Base-by-base conservation (phyloP, 2,329 filamentous ascomycete species). In the Botrytis elliptica region DNA sequence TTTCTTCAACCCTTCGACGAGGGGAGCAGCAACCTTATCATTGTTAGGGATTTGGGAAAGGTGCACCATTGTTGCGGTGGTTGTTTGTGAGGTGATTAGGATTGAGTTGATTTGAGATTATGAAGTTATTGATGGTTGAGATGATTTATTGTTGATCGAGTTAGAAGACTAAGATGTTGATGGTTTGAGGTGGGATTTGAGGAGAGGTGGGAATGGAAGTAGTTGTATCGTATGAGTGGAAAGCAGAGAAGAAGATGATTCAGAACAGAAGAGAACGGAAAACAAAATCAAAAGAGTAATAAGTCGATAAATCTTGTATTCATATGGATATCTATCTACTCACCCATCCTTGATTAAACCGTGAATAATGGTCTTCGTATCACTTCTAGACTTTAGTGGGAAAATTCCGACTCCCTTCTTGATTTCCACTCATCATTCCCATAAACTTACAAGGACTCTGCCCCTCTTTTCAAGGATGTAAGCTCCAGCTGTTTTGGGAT, bases 61-160 rank as follows among this genome's bases (percentile, higher is more conserved):
- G 76, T 87, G 85, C 73, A 87, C 85, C 85, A 87, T 87, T 70
- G 59, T 83, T 69, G 74, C 77, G 75, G 67, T 63, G 40, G 60
- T 62, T 33, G 52, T 70, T n/a, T n/a, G 9, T 40, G 9, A 40
- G 7, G 14, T 12, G 12, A 60, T 14, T 25, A 4, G 22, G 57
- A 22, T 38, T 38, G 9, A 38, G 49, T n/a, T 38, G 55, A 36
- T 36, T 4, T 9, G 55, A 33, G 55, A 33, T 36, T 12, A 12
- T 0, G 22, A 38, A 25, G 22, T 36, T 49, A 3, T 33, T 9
- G 42, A 66, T 7, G 12, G 4, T 10, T 22, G 25, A 46, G 6
- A 18, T 29, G 29, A 18, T 57, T 29, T 57, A 18, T 18, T 18
- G n/a, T 57, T 57, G 52, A 57, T 5, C 2, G 12, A n/a, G 25